Evolutionary conservation across 225 moss, liverwort and hornwort genomes (phyloP), one percentile per base, ranked within the genome.

Genomic region (Lunularia cruciata): DNA sequence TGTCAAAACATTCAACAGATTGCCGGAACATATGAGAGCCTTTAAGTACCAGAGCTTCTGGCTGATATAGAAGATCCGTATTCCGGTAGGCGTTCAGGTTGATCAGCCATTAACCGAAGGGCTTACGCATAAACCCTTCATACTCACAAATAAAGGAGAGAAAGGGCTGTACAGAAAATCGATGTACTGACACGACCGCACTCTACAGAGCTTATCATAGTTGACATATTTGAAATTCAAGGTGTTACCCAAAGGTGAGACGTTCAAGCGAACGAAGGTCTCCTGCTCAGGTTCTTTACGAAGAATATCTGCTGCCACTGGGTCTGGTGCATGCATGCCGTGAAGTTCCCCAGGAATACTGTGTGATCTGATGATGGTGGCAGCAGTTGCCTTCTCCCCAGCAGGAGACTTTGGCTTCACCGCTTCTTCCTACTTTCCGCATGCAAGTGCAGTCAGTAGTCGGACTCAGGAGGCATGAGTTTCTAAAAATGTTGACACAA

Each of bases 211-310:
- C n/a, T n/a, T n/a, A n/a, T n/a, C n/a, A n/a, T n/a, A n/a, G n/a
- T n/a, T n/a, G n/a, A n/a, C n/a, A n/a, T 49, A 33, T 30, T 18
- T 28, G 43, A 34, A 38, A 26, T 13, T 18, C 10, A 34, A 38
- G 31, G 60, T 71, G 47, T 48, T 75, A 94, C 94, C 91, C 46
- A 77, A 60, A 4, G 92, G 96, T 63, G 96, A 80, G 31, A 98
- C 90, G 28, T 84, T 85, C 65, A 98, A 83, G 57, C 92, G 72
- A n/a, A 93, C 84, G 52, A 92, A 98, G 15, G 82, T 83, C 65
- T 98, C 96, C 77, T 90, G 96, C 67, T 98, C 92, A 0, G 96
- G 96, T 48, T 92, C 86, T 65, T 91, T 98, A 2, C 96, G 89
- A 67, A 98, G 86, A 68, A 98, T 98, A 78, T 98, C 92, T 0